Evolutionary conservation across 2,329 filamentous ascomycete genomes (phyloP).

Genomic region (Leptographium radiaticola): DNA sequence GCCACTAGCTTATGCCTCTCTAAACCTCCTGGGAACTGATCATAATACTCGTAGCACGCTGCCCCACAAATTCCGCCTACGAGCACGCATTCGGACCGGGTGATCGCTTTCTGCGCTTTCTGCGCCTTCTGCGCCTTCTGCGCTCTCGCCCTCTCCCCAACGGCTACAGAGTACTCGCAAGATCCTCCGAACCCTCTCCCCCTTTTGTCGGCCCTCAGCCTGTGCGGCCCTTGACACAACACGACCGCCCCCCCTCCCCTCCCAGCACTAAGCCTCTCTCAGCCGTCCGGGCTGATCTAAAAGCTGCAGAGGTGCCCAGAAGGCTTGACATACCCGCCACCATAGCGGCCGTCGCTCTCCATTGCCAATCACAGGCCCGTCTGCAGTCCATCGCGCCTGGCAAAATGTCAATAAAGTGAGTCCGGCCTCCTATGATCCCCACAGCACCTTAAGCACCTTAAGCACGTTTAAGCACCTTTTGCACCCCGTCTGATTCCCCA

Average conservation of each 20-base stretch:
- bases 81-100: not conserved
- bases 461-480: not conserved
- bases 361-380: not conserved
- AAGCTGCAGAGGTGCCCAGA: not conserved
- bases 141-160: slow-evolving; percentile 3
- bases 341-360: not conserved
- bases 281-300: not conserved
- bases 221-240: not conserved
- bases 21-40: too few species aligned
- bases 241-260: not conserved
- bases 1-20: too few species aligned
- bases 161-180: too few species aligned
- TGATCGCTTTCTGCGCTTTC: not conserved
- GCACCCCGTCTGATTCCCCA: not conserved
- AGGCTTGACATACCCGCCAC: not conserved
- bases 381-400: not conserved
- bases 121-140: not conserved
- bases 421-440: not conserved
- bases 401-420: slow-evolving; percentile 6
- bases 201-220: too few species aligned
- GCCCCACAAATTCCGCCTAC: not conserved
- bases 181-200: too few species aligned
- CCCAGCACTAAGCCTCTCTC: not conserved
- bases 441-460: not conserved
- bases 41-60: not conserved